Evolutionary conservation across 176 grass and related monocot species (phyloP), one percentile per base, ranked within the genome.

Genomic region (Aechmea fasciata): DNA sequence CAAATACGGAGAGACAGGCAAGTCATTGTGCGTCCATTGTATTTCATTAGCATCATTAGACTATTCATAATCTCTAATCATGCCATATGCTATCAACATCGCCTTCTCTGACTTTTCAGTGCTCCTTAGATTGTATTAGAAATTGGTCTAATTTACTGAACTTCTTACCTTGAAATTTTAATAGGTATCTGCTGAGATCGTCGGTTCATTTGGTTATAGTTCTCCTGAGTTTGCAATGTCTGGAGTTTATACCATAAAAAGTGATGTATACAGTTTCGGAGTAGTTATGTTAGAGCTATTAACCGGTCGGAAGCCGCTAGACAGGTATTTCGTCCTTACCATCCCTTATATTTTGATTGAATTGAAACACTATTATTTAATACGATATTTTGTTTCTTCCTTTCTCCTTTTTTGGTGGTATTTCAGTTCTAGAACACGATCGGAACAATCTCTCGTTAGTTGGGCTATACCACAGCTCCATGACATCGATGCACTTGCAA

Each of bases 381-480:
- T 20, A 28, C 50, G 15, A 47, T 47, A 22, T 72, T 65, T 72
- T 79, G 13, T 71, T 79, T 61, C 1, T 51, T 52, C 11, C 63
- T 10, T 3, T 25, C 29, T 20, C 49, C 24, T 73, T 14, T 1
- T 52, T 10, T 73, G 52, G 69, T 11, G 2, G 13, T 83, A 23
- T 68, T 77, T 78, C 89, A 99, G 95, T 94, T 94, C 84, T 69
- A 93, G 95, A 75, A 85, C 81, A 55, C 77, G 90, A 71, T 78
- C 87, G 48, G 90, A 99, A 81, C 95, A 99, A 68, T 99, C 95
- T 54, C 87, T 99, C 57, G 95, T 99, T 41, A 88, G 84, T 81
- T 99, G 95, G 95, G 95, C 95, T 82, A 81, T 87, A 1, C 95
- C 95, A 64, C 95, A 99, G 75, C 95, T 99, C 79, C 95, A 99